A percentile compares a stretch with the other conserved stretches of the same genome.
phyloP scores from a whole-genome alignment of 2,329 filamentous ascomycete species.

The Diaporthe aspalathi region DNA sequence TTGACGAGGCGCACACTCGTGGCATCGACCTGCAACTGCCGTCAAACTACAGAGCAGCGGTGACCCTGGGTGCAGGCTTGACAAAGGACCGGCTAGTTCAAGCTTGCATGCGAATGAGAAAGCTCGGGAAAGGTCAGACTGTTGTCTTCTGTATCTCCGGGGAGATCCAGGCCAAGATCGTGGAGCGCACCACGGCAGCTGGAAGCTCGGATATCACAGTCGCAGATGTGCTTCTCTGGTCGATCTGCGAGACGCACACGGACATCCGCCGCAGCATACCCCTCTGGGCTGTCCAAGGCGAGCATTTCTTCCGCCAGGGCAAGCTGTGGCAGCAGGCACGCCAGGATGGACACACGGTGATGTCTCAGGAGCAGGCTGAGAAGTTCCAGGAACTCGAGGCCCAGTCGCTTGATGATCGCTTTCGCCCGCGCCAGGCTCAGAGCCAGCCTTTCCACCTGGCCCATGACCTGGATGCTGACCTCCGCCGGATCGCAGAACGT shows the following conservation, averaged over 20 bases:
- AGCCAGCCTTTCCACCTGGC: neutral
- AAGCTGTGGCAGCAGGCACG: conserved; percentile 48
- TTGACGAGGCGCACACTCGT: conserved; percentile 77
- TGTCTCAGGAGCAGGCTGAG: conserved; percentile 49
- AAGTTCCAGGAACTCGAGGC: conserved; percentile 68
- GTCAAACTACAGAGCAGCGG: conserved; percentile 67
- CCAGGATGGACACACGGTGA: neutral
- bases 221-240: conserved; percentile 67
- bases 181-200: neutral
- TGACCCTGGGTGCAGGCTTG: conserved; percentile 73
- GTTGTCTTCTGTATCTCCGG: conserved; percentile 69
- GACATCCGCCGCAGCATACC: conserved; percentile 63
- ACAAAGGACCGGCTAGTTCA: conserved; percentile 78
- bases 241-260: conserved; percentile 66
- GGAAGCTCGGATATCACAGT: neutral
- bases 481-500: neutral
- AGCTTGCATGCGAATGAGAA: conserved; percentile 79
- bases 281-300: conserved; percentile 71
- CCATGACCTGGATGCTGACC: neutral
- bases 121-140: conserved; percentile 74
- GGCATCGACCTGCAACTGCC: conserved; percentile 77
- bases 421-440: conserved; percentile 52
- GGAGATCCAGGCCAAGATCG: conserved; percentile 69
- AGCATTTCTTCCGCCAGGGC: conserved; percentile 56
- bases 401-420: conserved; percentile 62